Base-by-base conservation (phyloP, 345 rosid genomes). In the Alliaria petiolata region DNA sequence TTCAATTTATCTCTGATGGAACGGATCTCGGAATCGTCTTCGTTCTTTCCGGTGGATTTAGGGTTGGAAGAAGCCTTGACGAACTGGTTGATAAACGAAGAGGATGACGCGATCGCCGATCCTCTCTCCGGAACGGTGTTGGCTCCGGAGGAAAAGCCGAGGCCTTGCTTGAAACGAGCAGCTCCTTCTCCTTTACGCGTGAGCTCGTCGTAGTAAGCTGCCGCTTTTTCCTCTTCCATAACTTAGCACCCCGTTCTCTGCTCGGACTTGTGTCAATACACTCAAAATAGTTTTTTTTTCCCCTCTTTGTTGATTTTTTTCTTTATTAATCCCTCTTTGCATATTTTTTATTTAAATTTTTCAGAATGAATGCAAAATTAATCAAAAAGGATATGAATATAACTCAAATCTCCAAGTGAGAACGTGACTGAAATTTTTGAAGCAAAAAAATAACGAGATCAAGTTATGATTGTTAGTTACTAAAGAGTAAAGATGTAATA, bases 151-250 rank as follows among this genome's bases (percentile, higher is more conserved):
- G 96, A 85, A 77, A 91, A 91, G 5, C 98, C 97, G 12, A 93
- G 92, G 33, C 98, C 98, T 83, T 87, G 96, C 81, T 93, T 91
- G 86, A 91, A 93, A 8, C 95, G 82, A 28, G 99, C 99, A 44
- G 99, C 97, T 39, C 96, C 98, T 80, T 84, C 90, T 39, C 97
- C 99, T 79, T 81, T 89, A 16, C 93, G 87, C 2, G 86, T 87
- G 43, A 89, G 93, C 78, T 91, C 96, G 15, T 91, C 89, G 79
- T 88, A 83, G 84, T 86, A 88, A 9, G 91, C 95, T 6, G 89
- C 91, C 15, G 91, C 89, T 66, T 86, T 86, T 20, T 86, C 95
- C 69, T 88, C 95, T 71, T 88, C 95, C 95, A 88, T 88, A 2
- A 25, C 43, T 62, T 6, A 12, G 1, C 15, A 6, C 54, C 30